Evolutionary conservation across 2,329 filamentous ascomycete species (phyloP).

Genomic region (Metarhizium guizhouense): DNA sequence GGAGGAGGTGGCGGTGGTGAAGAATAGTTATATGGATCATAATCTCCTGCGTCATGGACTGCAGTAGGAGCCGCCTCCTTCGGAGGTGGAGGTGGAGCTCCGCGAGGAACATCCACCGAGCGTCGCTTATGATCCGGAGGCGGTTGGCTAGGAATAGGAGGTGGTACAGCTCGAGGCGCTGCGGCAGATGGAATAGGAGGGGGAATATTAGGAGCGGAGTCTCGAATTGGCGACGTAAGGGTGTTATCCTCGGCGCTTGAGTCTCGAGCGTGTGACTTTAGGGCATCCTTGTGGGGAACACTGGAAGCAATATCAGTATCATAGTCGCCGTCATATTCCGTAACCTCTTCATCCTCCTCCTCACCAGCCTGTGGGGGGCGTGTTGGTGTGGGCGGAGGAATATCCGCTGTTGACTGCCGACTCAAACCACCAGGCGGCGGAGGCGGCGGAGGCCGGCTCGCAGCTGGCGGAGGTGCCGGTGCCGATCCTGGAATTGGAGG

Average conservation of each 20-base stretch:
- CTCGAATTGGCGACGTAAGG: conserved; percentile 44
- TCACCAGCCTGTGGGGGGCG: conserved; percentile 40
- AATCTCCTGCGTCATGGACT: conserved; percentile 51
- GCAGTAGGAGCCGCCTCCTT: conserved; percentile 14
- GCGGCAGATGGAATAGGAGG: conserved; percentile 47
- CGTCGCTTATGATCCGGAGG: conserved; percentile 43
- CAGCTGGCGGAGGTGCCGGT: conserved; percentile 36
- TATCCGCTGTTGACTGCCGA: conserved; percentile 52
- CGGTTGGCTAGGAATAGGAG: conserved; percentile 55
- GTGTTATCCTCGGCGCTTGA: conserved; percentile 65
- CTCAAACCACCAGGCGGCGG: conserved; percentile 36
- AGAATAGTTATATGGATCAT: conserved; percentile 57
- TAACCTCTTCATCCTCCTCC: conserved; percentile 68
- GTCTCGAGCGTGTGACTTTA: conserved; percentile 73
- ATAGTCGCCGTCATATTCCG: conserved; percentile 95
- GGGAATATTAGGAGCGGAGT: conserved; percentile 35
- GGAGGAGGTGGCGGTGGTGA: conserved; percentile 18
- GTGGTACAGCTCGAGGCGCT: conserved; percentile 52
- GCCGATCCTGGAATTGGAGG: conserved; percentile 51
- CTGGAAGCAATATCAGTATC: conserved; percentile 96
- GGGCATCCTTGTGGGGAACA: conserved; percentile 84
- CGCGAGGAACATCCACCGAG: conserved; percentile 64
- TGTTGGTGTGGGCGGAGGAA: conserved; percentile 32
- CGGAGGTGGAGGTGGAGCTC: conserved; percentile 51
- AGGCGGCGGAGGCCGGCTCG: conserved; percentile 57